Evolutionary conservation across 2,329 filamentous ascomycete species (phyloP), one percentile per base, ranked within the genome.

Genomic region (Aspergillus quadricinctus): DNA sequence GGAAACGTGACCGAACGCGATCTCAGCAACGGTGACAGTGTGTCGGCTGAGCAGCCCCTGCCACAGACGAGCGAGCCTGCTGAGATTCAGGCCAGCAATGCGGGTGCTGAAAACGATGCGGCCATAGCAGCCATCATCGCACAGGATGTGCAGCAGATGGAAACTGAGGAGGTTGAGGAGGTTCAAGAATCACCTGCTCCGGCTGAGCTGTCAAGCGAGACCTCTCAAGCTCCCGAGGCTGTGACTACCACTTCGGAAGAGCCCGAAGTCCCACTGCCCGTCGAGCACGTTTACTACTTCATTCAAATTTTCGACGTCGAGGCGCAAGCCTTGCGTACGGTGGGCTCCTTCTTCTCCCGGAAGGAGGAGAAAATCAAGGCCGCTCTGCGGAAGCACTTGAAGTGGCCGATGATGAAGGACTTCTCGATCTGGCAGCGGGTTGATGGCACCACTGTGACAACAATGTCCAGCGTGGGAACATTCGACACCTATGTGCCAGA

Each of bases 261-360:
- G 52, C 54, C 62, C 2, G 64, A 65, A 29, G 56, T 66, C 3
- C 51, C 58, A 1, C 51, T 68, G 14, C 70, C 70, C 3, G 66
- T 72, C 25, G 69, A 68, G 4, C 74, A 77, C 54, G 66, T 74
- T 14, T 79, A 78, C 54, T 78, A 77, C 57, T 78, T 80, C 59
- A 68, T 84, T 48, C 80, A 84, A 57, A 62, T 80, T 5, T 83
- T 80, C 60, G 80, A 84, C 56, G 73, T 78, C 14, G 77, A 81
- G 27, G 72, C 71, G 9, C 78, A 80, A 59, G 69, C 64, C 0
- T 65, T 80, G 17, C 67, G 64, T 7, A 74, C 73, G 2, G 64
- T 75, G 11, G 74, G 74, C 28, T 74, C 71, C 14, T 77, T 77
- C 63, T 74, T 78, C 52, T 76, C 72, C 6, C 72, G 71, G 50